A percentile compares a stretch with the other conserved stretches of the same genome.
These are phyloP conservation scores for Boletellus sp. DNA, from an alignment of 768 basidiomycete genomes.

Conservation along the genomic window DNA sequence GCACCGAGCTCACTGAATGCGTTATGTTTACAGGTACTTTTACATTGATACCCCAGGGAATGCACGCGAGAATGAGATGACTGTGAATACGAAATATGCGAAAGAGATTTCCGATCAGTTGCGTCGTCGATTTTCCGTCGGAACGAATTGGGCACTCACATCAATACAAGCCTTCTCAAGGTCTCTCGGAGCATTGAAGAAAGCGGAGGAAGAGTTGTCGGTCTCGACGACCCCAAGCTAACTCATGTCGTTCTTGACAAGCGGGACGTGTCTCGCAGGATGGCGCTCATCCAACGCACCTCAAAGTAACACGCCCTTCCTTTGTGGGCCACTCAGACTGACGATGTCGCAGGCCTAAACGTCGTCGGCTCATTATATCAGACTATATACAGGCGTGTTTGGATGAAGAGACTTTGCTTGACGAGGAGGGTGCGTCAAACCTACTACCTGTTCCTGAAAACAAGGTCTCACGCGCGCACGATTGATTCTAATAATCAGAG, in stretches of 20 bases:
- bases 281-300: slow-evolving; percentile 66
- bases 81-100: slow-evolving; percentile 50
- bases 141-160: neutral
- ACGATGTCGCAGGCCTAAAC: slow-evolving; percentile 59
- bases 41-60: slow-evolving; percentile 84
- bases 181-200: slow-evolving; percentile 50
- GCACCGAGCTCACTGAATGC: neutral
- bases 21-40: slow-evolving; percentile 56
- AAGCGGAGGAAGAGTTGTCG: slow-evolving; percentile 72
- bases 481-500: slow-evolving; percentile 13
- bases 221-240: slow-evolving; percentile 70
- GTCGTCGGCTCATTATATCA: slow-evolving; percentile 70
- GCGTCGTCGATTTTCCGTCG: slow-evolving; percentile 14
- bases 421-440: slow-evolving; percentile 63
- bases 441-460: neutral
- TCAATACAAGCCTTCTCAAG: slow-evolving; percentile 47
- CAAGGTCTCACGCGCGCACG: slow-evolving; percentile 6
- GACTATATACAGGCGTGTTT: slow-evolving; percentile 77
- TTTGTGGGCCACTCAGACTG: slow-evolving; percentile 4
- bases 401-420: slow-evolving; percentile 78
- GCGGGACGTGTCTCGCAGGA: slow-evolving; percentile 70
- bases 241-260: slow-evolving; percentile 87
- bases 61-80: slow-evolving; percentile 62
- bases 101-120: slow-evolving; percentile 53
- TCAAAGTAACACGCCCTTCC: slow-evolving; percentile 50